Conservation (phyloP, 768 basidiomycete species). For the Hericium erinaceus region DNA sequence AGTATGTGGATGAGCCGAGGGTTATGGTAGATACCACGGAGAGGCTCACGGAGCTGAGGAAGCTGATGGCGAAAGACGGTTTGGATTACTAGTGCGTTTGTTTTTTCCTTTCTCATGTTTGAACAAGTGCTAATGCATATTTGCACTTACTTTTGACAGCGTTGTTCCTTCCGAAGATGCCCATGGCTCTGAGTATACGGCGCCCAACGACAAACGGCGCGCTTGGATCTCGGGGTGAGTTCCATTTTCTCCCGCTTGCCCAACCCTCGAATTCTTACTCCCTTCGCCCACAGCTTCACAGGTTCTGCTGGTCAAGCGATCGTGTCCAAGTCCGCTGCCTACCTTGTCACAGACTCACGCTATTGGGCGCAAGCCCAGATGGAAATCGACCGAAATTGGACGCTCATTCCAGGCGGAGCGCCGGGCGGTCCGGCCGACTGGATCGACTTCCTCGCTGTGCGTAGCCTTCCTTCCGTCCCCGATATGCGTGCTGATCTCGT, state of each 20-base stretch:
- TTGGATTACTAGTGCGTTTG: slow-evolving; percentile 14
- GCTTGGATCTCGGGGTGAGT: slow-evolving; percentile 71
- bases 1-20: slow-evolving; percentile 14
- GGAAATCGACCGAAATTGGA: slow-evolving; percentile 72
- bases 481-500: background rate
- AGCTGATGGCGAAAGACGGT: slow-evolving; percentile 14
- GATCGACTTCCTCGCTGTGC: slow-evolving; percentile 57
- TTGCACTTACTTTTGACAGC: slow-evolving; percentile 27
- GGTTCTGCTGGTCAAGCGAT: slow-evolving; percentile 68
- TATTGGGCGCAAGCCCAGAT: slow-evolving; percentile 75
- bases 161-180: slow-evolving; percentile 74
- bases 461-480: background rate
- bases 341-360: slow-evolving; percentile 70
- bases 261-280: background rate
- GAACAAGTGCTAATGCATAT: background rate
- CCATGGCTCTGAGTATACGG: slow-evolving; percentile 77
- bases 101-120: background rate
- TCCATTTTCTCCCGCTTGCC: background rate
- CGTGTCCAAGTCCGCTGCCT: slow-evolving; percentile 55
- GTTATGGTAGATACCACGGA: slow-evolving; percentile 14
- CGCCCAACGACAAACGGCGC: slow-evolving; percentile 64
- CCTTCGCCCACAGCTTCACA: slow-evolving; percentile 34
- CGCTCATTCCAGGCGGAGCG: slow-evolving; percentile 47
- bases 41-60: slow-evolving; percentile 10
- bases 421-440: slow-evolving; percentile 54